These are phyloP conservation scores for Striga hermonthica DNA, from an alignment of 305 asterid species.

Conservation along the genomic window DNA sequence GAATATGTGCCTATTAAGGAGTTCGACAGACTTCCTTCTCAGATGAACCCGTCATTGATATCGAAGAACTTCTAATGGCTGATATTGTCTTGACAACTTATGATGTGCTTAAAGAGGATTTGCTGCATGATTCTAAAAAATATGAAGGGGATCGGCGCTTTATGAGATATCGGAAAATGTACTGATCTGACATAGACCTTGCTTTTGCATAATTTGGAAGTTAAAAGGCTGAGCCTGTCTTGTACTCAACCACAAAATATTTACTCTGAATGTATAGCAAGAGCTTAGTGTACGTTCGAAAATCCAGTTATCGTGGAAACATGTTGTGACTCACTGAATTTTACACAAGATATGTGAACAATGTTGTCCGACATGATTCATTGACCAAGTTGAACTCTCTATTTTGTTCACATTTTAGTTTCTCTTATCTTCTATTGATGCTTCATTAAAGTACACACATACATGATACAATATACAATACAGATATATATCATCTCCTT, in stretches of 20 bases:
- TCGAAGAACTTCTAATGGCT: slow-evolving; percentile 68
- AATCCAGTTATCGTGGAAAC: slow-evolving; percentile 5
- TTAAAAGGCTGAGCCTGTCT: slow-evolving; percentile 6
- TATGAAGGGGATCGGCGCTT: slow-evolving; percentile 90
- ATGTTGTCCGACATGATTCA: slow-evolving; percentile 1
- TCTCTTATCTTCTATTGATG: too few relatives aligned
- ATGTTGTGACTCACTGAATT: neutral
- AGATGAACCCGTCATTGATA: slow-evolving; percentile 50
- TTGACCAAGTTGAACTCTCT: neutral
- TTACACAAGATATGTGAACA: slow-evolving; percentile 3
- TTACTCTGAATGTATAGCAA: slow-evolving; percentile 11
- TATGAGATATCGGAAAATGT: slow-evolving; percentile 88
- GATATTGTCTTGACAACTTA: slow-evolving; percentile 90
- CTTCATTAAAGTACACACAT: too few relatives aligned
- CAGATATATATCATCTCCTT: neutral
- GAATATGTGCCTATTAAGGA: slow-evolving; percentile 76
- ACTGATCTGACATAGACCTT: slow-evolving; percentile 26
- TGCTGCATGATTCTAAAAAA: slow-evolving; percentile 93
- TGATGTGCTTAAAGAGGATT: slow-evolving; percentile 89
- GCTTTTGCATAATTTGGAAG: slow-evolving; percentile 19
- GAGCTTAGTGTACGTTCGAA: slow-evolving; percentile 23
- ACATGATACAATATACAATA: neutral
- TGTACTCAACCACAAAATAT: slow-evolving; percentile 2
- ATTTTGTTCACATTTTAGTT: too few relatives aligned
- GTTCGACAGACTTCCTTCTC: slow-evolving; percentile 54